Evolutionary conservation across 441 rosid species (phyloP).

Genomic region (Viola pubescens): DNA sequence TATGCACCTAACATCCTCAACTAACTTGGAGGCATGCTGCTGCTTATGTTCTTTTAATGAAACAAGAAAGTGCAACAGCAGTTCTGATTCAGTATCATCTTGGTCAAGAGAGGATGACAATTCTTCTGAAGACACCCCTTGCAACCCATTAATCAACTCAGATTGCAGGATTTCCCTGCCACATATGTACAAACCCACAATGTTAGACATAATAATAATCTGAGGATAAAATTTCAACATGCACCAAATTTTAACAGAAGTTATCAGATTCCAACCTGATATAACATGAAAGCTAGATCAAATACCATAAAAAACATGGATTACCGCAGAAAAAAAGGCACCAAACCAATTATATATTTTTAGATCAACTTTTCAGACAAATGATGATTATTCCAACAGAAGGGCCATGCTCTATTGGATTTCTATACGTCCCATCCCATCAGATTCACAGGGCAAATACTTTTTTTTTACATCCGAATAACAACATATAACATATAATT

Average conservation of each 20-base stretch:
- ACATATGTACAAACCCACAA: conserved; percentile 21
- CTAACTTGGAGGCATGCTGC: conserved; percentile 55
- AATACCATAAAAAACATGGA: no score
- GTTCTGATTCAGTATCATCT: conserved; percentile 74
- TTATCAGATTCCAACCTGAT: not conserved
- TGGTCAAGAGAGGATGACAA: conserved; percentile 54
- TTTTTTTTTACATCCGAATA: no score
- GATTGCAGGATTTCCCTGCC: conserved; percentile 86
- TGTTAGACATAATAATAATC: not conserved
- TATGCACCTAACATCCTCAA: conserved; percentile 47
- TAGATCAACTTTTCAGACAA: no score
- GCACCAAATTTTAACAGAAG: conserved; percentile 6
- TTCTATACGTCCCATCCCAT: no score
- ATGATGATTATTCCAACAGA: no score
- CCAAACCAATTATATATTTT: no score
- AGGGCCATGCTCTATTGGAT: no score
- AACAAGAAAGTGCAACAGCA: conserved; percentile 67
- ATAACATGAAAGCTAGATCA: not conserved
- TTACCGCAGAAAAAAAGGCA: no score
- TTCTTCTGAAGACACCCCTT: conserved; percentile 46
- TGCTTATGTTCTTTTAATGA: conserved; percentile 62
- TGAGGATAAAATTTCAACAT: conserved; percentile 3
- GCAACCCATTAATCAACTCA: conserved; percentile 62
- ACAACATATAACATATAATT: no score
- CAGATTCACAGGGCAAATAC: no score